These are phyloP conservation scores for Pythium aquatile DNA, from an alignment of 352 stramenopile genomes.

Conservation along the genomic window DNA sequence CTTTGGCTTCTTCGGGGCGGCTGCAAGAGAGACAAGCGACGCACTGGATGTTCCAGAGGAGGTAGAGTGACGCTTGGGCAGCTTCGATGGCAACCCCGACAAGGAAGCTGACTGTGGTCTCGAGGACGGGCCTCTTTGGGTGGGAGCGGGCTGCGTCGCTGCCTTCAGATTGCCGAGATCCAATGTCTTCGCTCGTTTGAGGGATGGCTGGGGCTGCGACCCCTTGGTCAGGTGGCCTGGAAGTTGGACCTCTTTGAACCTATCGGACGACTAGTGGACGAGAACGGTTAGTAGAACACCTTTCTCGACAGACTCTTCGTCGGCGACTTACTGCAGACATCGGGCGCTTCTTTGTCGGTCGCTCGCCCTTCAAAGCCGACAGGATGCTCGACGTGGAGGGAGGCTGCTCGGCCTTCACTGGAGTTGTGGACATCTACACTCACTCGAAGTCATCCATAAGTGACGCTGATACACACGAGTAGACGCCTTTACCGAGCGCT, in stretches of 20 bases:
- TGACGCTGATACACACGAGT: background rate
- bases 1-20: constrained; percentile 24
- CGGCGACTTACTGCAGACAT: constrained; percentile 12
- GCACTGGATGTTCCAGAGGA: background rate
- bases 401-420: background rate
- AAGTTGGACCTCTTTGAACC: constrained; percentile 26
- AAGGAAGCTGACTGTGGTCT: background rate
- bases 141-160: background rate
- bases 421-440: background rate
- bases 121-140: background rate
- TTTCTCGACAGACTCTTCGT: background rate
- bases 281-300: background rate
- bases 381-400: constrained; percentile 47
- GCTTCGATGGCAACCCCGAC: background rate
- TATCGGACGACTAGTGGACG: constrained; percentile 15
- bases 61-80: constrained; percentile 5
- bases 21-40: constrained; percentile 20
- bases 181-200: background rate
- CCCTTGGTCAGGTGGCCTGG: constrained; percentile 13
- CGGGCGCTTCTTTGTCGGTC: constrained; percentile 20
- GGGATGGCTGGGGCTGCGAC: background rate
- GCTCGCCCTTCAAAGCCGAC: constrained; percentile 58
- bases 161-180: constrained; percentile 4
- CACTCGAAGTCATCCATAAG: background rate
- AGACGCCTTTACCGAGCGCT: background rate